These are phyloP conservation scores for Mycosarcoma mackinlayi DNA, from an alignment of 1,284 basidiomycete species.

Conservation along the genomic window DNA sequence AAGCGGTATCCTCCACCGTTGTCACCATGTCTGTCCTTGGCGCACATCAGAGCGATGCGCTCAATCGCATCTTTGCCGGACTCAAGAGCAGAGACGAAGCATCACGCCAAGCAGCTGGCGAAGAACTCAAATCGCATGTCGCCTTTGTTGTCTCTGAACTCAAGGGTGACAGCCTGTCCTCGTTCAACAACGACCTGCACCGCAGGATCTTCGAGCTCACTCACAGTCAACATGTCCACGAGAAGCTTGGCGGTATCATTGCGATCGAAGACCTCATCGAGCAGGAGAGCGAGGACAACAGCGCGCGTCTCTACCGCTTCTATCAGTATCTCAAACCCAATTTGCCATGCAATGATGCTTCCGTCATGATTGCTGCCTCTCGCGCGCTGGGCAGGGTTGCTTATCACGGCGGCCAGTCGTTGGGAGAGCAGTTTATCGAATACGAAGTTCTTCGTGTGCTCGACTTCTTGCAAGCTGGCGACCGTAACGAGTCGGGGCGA, in stretches of 20 bases:
- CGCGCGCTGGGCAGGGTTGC: constrained; percentile 85
- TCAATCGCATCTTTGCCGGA: constrained; percentile 59
- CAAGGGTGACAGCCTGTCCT: constrained; percentile 59
- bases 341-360: constrained; percentile 82
- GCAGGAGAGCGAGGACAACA: constrained; percentile 55
- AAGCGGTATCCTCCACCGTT: background rate
- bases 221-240: constrained; percentile 79
- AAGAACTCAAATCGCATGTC: constrained; percentile 61
- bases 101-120: constrained; percentile 52
- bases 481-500: constrained; percentile 70
- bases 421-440: constrained; percentile 88
- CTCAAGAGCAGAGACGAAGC: constrained; percentile 61
- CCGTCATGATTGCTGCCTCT: constrained; percentile 87
- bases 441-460: constrained; percentile 84
- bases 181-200: constrained; percentile 73
- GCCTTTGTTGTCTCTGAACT: constrained; percentile 60
- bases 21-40: constrained; percentile 37
- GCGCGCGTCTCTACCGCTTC: constrained; percentile 83
- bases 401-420: constrained; percentile 80
- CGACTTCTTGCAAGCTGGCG: constrained; percentile 73
- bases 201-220: constrained; percentile 82
- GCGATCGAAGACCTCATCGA: constrained; percentile 74
- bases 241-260: constrained; percentile 82
- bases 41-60: constrained; percentile 56
- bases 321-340: constrained; percentile 91